Base-by-base conservation (phyloP, 306 rosid species). In the Morella rubra region DNA sequence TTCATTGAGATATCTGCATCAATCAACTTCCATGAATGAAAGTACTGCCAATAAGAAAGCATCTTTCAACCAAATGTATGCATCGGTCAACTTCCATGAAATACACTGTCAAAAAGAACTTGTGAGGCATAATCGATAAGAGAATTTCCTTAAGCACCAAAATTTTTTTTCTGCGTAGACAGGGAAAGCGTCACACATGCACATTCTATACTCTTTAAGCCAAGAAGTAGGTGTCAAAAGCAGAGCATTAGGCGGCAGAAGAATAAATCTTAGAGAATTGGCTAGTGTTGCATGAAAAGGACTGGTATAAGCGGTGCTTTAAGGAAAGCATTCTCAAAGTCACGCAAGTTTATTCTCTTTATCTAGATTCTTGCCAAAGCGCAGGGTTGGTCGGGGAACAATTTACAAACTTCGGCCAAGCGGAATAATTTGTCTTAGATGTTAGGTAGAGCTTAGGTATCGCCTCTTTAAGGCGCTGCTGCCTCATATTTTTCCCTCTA, bases 71-170 rank as follows among this genome's bases (percentile, higher is more conserved):
- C 6, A 20, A 3, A 44, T 32, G 10, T 53, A 42, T 12, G 69
- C 32, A 65, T 77, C 49, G 64, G 55, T 60, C 51, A 73, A 83
- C 77, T 46, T 69, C 85, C 24, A n/a, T 54, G 66, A 73, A 47
- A 83, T 66, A 77, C 82, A 66, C 76, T 80, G 52, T 79, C 85
- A 59, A 73, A 74, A 72, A 69, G 61, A 6, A 13, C 73, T 42
- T 79, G 86, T 86, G 69, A 82, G 81, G 83, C 73, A 84, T 76
- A 71, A 68, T 73, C 65, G 65, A 24, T 27, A 56, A 58, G 76
- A 56, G 82, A 66, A 54, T 19, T 60, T 76, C 55, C 69, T 55
- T 60, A 41, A 54, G 9, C 40, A 71, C 69, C 75, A 54, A 20
- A 75, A 40, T 46, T 77, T 8, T 65, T 69, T 52, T 72, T 19